Base-by-base conservation (phyloP, 2,329 filamentous ascomycete genomes). In the Fusarium albidum region DNA sequence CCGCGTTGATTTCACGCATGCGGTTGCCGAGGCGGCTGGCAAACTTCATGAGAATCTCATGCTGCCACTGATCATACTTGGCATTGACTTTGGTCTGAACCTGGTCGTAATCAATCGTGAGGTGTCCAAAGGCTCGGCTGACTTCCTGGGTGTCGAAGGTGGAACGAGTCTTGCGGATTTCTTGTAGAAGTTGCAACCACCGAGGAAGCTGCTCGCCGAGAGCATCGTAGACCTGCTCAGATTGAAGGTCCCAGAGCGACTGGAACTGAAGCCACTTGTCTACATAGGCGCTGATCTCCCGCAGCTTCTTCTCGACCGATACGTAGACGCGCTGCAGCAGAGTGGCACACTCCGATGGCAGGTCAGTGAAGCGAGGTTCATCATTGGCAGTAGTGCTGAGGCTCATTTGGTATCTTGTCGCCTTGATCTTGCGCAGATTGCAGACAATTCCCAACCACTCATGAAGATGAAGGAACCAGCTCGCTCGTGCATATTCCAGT, bases 61-160 rank as follows among this genome's bases (percentile, higher is more conserved):
- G 92, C 73, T 99, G 95, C 95, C 96, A 99, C 73, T 98, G 94
- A 70, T 99, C 96, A 71, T 99, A 99, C 73, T 98, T 99, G 66
- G 92, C 92, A 68, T 98, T 99, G 73, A 99, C 95, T 75, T 96
- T 97, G 51, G 94, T 92, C 74, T 99, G 96, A 0, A 99, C 95
- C 73, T 99, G 96, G 67, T 98, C 95, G 69, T 99, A 99, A 72
- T 99, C 94, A 68, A 99, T 92, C 5, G 90, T 92, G 47, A 98
- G 87, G 73, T 96, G 94, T 5, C 95, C 95, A 70, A 99, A 99
- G 1, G 89, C 90, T 32, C 91, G 89, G 73, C 89, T 95, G 61
- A 96, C 91, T 71, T 97, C 95, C 9, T 94, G 96, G 2, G 94
- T 99, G 70, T 99, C 95, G 67, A 99, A 99, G 0, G 96, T 99